Base-by-base conservation (phyloP, 768 basidiomycete genomes). In the Glaciozyma antarctica region DNA sequence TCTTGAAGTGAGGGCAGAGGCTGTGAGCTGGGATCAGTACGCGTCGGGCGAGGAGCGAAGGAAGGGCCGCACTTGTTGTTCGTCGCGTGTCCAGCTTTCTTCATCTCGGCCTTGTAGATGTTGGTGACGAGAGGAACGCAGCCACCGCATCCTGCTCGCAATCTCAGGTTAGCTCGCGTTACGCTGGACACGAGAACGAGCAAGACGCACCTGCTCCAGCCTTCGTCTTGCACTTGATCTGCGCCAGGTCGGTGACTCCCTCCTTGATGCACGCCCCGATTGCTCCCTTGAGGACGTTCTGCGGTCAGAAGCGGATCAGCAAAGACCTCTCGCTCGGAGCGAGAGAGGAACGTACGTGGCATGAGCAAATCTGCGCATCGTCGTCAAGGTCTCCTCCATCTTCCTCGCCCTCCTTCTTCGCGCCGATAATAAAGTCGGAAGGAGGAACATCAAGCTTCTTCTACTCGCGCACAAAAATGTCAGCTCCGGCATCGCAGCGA, bases 351-450 rank as follows among this genome's bases (percentile, higher is more conserved):
- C 79, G 52, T 60, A 80, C 81, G 72, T 88, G 84, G 65, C 86
- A 87, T 41, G 82, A 83, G 75, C 87, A 88, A 55, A 88, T 80
- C 73, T 86, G 85, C 1, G 84, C 80, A 66, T 86, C 85, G 63
- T 86, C 85, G 61, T 86, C 86, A 13, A 87, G 79, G 62, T 87
- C 86, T 12, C 79, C 82, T 3, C 85, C 86, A 57, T 83, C 81
- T 24, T 81, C 81, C 48, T 82, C 83, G 8, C 79, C 80, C 61
- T 80, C 79, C 66, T 78, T 79, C 60, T 75, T 76, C 16, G 79
- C 77, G 12, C 86, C 85, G 45, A 86, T 72, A 49, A 88, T 87
- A 65, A 88, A 83, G 70, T 86, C 79, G 4, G 83, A 82, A 2
- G 86, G 86, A 0, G 84, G 81, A 2, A 81, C 79, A 22, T 86